Evolutionary conservation across 2,329 filamentous ascomycete genomes (phyloP).

Genomic region (Purpureocillium lavendulum): DNA sequence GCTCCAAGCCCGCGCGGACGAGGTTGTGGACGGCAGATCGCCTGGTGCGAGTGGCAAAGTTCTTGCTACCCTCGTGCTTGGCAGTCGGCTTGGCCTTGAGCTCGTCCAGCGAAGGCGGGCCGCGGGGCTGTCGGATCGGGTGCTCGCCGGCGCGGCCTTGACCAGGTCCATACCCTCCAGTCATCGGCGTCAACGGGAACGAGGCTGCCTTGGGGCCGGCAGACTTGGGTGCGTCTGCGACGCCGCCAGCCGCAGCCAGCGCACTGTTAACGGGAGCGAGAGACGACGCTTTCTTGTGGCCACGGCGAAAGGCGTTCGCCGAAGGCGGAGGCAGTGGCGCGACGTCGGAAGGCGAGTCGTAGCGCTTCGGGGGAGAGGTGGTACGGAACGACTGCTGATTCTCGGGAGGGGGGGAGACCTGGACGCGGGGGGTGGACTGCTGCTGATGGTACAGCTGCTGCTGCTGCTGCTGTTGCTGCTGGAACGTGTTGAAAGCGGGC

Average conservation of each 20-base stretch:
- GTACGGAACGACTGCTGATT: conserved; percentile 49
- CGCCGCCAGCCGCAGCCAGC: conserved; percentile 33
- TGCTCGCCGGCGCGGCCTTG: conserved; percentile 92
- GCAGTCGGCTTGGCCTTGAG: conserved; percentile 82
- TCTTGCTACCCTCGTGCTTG: conserved; percentile 93
- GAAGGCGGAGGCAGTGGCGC: conserved; percentile 76
- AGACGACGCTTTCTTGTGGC: conserved; percentile 85
- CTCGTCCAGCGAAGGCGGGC: conserved; percentile 86
- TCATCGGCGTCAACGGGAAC: conserved; percentile 73
- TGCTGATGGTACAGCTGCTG: conserved; percentile 35
- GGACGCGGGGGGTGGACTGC: conserved; percentile 59
- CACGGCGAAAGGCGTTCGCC: conserved; percentile 84
- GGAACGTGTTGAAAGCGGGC: conserved; percentile 20
- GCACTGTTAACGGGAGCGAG: conserved; percentile 51
- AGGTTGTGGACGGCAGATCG: conserved; percentile 88
- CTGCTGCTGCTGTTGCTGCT: conserved; percentile 32
- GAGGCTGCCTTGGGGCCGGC: conserved; percentile 69
- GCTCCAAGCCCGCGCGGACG: conserved; percentile 79
- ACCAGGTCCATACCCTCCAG: conserved; percentile 84
- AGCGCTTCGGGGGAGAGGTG: conserved; percentile 56
- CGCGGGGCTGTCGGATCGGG: conserved; percentile 84
- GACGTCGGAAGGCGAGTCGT: conserved; percentile 59
- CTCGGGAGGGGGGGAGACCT: conserved; percentile 73
- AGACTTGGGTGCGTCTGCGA: conserved; percentile 41
- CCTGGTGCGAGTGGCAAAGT: conserved; percentile 88